Conservation (phyloP, 2,329 filamentous ascomycete species). For the Alternaria solani region DNA sequence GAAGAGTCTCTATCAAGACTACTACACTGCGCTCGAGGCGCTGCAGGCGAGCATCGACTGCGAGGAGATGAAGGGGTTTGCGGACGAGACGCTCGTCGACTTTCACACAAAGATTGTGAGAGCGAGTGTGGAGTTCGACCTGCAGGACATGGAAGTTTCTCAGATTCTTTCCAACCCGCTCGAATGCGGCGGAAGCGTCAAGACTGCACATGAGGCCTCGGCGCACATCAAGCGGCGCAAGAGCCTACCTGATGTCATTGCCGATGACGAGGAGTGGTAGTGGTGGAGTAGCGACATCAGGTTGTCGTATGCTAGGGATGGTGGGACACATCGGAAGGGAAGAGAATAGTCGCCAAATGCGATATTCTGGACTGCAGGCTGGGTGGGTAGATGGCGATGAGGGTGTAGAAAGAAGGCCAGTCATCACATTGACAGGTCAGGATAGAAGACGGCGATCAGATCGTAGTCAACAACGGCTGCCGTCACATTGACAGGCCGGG, state of each 20-base stretch:
- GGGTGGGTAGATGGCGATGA: neutral
- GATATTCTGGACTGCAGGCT: neutral
- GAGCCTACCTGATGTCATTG: neutral
- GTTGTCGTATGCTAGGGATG: neutral
- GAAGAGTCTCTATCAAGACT: neutral
- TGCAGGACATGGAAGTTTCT: neutral
- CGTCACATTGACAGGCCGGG: neutral
- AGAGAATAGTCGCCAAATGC: neutral
- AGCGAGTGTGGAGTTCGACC: neutral
- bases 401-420: neutral
- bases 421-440: neutral
- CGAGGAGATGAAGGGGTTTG: neutral
- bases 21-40: neutral
- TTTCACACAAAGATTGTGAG: neutral
- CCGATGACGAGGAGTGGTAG: neutral
- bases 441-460: neutral
- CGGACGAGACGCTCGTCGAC: neutral
- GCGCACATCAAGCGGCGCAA: neutral
- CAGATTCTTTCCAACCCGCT: rapidly evolving
- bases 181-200: neutral
- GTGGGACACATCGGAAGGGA: neutral
- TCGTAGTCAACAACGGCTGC: neutral
- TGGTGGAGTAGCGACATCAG: neutral
- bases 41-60: neutral
- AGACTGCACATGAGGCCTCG: neutral